Evolutionary conservation across 495 filamentous ascomycete species (phyloP).

Genomic region (Aspergillus incahuasiensis): DNA sequence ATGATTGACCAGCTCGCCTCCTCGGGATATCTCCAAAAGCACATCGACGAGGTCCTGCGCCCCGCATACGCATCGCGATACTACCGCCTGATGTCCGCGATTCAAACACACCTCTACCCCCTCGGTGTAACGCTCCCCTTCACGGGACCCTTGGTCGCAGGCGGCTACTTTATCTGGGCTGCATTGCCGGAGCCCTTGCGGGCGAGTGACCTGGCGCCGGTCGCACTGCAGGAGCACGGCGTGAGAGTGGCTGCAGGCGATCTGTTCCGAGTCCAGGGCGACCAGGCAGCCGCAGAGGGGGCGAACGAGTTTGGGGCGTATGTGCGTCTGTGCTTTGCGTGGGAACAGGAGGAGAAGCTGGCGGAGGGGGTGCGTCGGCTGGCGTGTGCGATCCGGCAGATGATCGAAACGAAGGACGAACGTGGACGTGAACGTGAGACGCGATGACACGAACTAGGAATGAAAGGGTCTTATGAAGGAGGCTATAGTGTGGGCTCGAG

Average conservation of each 20-base stretch:
- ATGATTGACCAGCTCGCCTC: constrained; percentile 57
- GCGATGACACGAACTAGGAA: not conserved
- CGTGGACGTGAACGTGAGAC: not conserved
- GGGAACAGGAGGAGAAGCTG: constrained; percentile 65
- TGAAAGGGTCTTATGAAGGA: not conserved
- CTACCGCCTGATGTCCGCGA: constrained; percentile 45
- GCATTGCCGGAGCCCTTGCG: constrained; percentile 49
- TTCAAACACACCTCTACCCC: constrained; percentile 52
- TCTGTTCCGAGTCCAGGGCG: constrained; percentile 62
- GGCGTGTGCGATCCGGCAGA: constrained; percentile 9
- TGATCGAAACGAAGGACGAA: not conserved
- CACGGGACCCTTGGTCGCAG: constrained; percentile 32
- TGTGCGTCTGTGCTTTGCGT: constrained; percentile 69
- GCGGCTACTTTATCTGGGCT: constrained; percentile 84
- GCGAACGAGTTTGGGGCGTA: constrained; percentile 48
- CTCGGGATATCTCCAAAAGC: constrained; percentile 43
- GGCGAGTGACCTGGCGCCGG: constrained; percentile 49
- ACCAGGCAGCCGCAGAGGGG: constrained; percentile 36
- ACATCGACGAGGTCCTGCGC: constrained; percentile 46
- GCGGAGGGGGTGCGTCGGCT: constrained; percentile 54
- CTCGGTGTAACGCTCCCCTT: constrained; percentile 52
- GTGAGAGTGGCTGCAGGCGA: constrained; percentile 60
- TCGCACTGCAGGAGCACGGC: constrained; percentile 39
- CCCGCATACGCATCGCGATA: constrained; percentile 56
- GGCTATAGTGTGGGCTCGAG: not conserved